Evolutionary conservation across 345 rosid genomes (phyloP), one percentile per base, ranked within the genome.

Genomic region (Conringia planisiliqua): DNA sequence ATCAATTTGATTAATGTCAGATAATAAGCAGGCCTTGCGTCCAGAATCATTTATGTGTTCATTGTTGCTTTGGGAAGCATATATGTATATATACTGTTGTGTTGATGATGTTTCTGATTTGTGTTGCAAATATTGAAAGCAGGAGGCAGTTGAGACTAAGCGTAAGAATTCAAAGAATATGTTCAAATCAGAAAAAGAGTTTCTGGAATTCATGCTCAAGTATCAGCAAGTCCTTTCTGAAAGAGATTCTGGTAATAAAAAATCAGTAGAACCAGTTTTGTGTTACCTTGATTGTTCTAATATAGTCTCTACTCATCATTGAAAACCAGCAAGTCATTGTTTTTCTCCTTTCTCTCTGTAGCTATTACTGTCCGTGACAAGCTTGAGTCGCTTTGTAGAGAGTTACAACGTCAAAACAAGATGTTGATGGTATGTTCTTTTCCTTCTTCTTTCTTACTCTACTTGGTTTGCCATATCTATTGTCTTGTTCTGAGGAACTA

Each of bases 401-500:
- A 94, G 82, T 83, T 91, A 67, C 97, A 90, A 76, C 90, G 96
- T 27, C 98, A 94, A 71, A 94, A 94, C 83, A 94, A 90, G 84
- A 74, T 89, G 86, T 73, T 94, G 71, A 94, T 91, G 98, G 97
- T 94, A 81, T 66, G 43, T 24, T 67, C 72, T 59, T 40, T 38
- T 42, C 7, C 24, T 33, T 72, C 5, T 66, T 51, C 46, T 71
- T 16, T 17, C 7, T 46, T 20, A 33, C 26, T 43, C 35, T 10
- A 42, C 35, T 47, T 51, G 16, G 47, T 72, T 52, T 66, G 35
- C 46, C 38, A 43, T 33, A 57, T 47, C 2, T 30, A 18, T 5
- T 57, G n/a, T 10, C 16, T 38, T 40, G 11, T 52, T 43, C 27
- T 33, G 18, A 52, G 62, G 62, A 50, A 39, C 32, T 58, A 36